A percentile compares a stretch with the other conserved stretches of the same genome.
phyloP scores from a whole-genome alignment of 23 red algal genomes.

The Cyanidioschyzon merolae region DNA sequence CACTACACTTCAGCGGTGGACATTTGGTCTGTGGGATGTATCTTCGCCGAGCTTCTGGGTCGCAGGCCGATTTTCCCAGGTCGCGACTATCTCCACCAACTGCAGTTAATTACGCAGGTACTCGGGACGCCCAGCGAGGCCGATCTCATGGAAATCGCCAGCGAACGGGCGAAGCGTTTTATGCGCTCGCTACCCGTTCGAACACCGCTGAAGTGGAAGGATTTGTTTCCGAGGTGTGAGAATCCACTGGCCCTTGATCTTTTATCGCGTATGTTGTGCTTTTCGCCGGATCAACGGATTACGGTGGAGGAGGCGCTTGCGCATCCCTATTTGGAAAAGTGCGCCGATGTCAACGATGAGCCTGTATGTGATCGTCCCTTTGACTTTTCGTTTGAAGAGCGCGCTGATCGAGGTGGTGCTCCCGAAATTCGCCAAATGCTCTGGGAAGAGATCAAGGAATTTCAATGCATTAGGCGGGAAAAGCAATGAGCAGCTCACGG shows the following conservation, averaged over 20 bases:
- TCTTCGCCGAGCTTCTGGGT: constrained; percentile 69
- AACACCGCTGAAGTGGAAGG: constrained; percentile 17
- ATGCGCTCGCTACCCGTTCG: constrained; percentile 43
- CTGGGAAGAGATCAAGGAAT: constrained; percentile 9
- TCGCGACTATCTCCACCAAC: constrained; percentile 51
- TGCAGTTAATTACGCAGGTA: constrained; percentile 52
- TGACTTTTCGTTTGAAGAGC: constrained; percentile 21
- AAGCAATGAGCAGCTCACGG: no score
- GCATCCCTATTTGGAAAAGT: constrained; percentile 59
- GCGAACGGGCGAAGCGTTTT: constrained; percentile 40
- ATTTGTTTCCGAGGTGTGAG: constrained; percentile 34
- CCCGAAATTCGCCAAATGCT: constrained; percentile 9
- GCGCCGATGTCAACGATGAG: constrained; percentile 20
- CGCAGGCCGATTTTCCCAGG: constrained; percentile 75
- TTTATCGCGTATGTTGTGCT: constrained; percentile 49
- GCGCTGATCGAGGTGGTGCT: not conserved
- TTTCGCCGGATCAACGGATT: constrained; percentile 51
- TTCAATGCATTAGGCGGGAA: no score
- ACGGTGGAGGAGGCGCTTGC: constrained; percentile 61
- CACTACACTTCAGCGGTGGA: constrained; percentile 78
- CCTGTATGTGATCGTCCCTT: constrained; percentile 9
- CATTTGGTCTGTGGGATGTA: constrained; percentile 77
- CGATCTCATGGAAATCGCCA: constrained; percentile 47
- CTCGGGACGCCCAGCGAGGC: constrained; percentile 56
- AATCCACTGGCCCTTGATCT: constrained; percentile 49